Evolutionary conservation across 208 protist species (phyloP).

Genomic region (Trypanosoma scelopori): DNA sequence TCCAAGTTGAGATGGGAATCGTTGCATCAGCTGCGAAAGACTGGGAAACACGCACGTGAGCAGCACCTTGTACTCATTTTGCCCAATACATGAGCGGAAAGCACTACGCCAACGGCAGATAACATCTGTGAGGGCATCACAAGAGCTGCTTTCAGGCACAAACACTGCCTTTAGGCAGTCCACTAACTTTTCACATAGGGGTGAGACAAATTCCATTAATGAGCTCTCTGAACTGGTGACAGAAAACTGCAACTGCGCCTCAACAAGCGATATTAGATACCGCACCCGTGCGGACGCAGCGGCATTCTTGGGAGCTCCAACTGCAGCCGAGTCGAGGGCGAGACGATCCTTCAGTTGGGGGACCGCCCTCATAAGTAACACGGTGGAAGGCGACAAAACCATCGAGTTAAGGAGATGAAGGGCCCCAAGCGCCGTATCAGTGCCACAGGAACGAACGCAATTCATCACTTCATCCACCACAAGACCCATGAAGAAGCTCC

Average conservation of each 20-base stretch:
- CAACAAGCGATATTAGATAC: constrained; percentile 20
- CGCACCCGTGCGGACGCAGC: constrained; percentile 7
- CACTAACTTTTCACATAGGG: constrained; percentile 12
- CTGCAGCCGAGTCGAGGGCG: not conserved
- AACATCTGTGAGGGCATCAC: constrained; percentile 5
- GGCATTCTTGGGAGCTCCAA: not conserved
- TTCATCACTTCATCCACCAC: constrained; percentile 27
- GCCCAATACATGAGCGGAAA: constrained; percentile 23
- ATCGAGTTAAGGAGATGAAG: constrained; percentile 28
- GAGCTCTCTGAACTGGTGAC: constrained; percentile 7
- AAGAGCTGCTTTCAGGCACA: not conserved
- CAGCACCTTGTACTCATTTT: constrained; percentile 24
- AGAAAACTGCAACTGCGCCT: constrained; percentile 19
- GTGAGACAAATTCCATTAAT: not conserved
- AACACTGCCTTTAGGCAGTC: constrained; percentile 1
- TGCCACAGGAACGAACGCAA: constrained; percentile 13
- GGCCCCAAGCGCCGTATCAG: constrained; percentile 20
- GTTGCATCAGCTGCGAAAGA: constrained; percentile 6
- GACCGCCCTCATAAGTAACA: constrained; percentile 14
- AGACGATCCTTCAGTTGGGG: constrained; percentile 23
- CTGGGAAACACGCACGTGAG: constrained; percentile 9
- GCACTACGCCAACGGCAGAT: constrained; percentile 26
- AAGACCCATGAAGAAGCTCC: constrained; percentile 7
- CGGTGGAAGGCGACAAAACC: constrained; percentile 25
- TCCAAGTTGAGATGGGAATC: constrained; percentile 13